Evolutionary conservation across 345 rosid genomes (phyloP), one percentile per base, ranked within the genome.

Genomic region (Pseudoturritis turrita): DNA sequence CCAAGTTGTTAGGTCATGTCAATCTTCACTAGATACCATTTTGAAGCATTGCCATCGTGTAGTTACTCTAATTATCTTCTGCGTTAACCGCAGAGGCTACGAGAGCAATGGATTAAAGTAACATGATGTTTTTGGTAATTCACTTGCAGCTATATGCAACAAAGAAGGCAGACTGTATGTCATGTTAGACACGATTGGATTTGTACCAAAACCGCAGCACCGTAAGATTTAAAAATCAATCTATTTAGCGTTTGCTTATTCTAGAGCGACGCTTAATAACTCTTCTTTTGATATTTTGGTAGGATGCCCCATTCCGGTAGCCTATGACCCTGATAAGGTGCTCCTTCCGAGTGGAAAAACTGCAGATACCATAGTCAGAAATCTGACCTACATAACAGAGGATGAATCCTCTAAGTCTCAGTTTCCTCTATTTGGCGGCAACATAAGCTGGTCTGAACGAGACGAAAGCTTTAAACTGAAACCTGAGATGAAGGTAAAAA

Each of bases 261-360:
- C 53, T 66, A 10, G 3, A n/a, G 8, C 29, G 4, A 41, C 13
- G 22, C 55, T 22, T 40, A 7, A 0, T 26, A 10, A 50, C 56
- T 58, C 39, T 71, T 60, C 47, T 52, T 69, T 19, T 50, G 6
- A 23, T 56, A 7, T 41, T 81, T 31, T 29, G 63, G 65, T 77
- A 93, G 97, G 99, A 72, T 95, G 99, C 79, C 69, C 83, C 47
- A 83, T 95, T 70, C 98, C 97, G 1, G 72, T 88, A 26, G 87
- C 82, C 41, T 73, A 55, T 71, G 73, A 85, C 76, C 94, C 99
- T 43, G 78, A 92, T 65, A 83, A 75, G 77, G 71, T 95, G 62
- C 75, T 80, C 70, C 84, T 92, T 78, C 98, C 97, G 0, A 74
- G 60, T 58, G 86, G 77, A 35, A 82, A 81, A 82, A 89, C 92